Evolutionary conservation across 768 basidiomycete genomes (phyloP), one percentile per base, ranked within the genome.

Genomic region (Pisolithus orientalis): DNA sequence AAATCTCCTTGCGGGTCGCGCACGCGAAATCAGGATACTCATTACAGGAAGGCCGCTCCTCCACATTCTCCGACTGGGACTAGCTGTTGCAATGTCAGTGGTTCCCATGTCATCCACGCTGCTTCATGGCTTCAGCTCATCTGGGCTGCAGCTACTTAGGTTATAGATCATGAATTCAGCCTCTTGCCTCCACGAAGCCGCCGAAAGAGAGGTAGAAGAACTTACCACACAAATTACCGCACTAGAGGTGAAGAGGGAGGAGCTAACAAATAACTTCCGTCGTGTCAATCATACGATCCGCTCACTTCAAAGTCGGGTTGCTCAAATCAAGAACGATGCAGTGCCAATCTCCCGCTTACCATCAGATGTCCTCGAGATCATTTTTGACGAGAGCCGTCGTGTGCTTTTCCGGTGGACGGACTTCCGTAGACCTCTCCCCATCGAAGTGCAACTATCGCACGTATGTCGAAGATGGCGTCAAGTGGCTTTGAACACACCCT

Each of bases 391-490:
- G 50, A 58, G 64, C 48, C 63, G 66, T 9, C 55, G 57, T 46
- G 56, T 62, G 10, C 65, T 69, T 49, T 55, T 56, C 39, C 55
- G 53, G 17, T 67, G 66, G 66, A 47, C 55, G 1, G 65, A 59
- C 39, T 47, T 59, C 45, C 61, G 57, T 44, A 64, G 63, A 51
- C 67, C 66, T 16, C 60, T 69, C 38, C 68, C 67, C 29, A 49
- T 57, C 49, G 66, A 67, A 57, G 65, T 67, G 6, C 66, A 68
- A 54, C 64, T 73, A 44, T 68, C 72, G 34, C 65, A 67, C 43
- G 68, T 72, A n/a, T 65, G 63, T 34, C 51, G 59, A 31, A 59
- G 61, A 40, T 72, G 72, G 72, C 68, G 71, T 24, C 58, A 61
- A 46, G 62, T 71, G 4, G 65, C 72, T 17, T 64, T 73, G 39